Conservation (phyloP, 169 alveolate species). For the Eimeria nieschulzi region DNA sequence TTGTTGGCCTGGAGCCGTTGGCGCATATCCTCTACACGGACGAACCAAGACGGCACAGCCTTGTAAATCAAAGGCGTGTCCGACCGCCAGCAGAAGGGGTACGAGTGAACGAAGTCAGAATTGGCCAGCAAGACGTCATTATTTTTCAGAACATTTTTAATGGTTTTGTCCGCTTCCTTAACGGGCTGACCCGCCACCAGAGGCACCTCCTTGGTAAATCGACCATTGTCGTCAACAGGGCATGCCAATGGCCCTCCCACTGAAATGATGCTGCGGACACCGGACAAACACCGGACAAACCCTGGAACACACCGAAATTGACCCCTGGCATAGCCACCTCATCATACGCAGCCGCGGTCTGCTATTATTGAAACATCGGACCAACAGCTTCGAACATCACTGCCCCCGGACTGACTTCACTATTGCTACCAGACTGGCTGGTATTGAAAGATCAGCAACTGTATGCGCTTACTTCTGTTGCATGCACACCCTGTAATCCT, state of each 20-base stretch:
- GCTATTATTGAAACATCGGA: no score
- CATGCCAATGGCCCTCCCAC: conserved; percentile 68
- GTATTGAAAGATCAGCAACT: no score
- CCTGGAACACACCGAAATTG: background rate
- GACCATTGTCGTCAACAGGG: conserved; percentile 70
- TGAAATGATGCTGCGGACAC: background rate
- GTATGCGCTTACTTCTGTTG: conserved; percentile 1
- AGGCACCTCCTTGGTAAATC: conserved; percentile 73
- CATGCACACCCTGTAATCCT: conserved; percentile 69
- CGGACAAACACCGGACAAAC: background rate
- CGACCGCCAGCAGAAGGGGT: conserved; percentile 99
- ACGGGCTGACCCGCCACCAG: conserved; percentile 90
- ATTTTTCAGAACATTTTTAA: conserved; percentile 88
- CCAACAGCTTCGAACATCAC: no score
- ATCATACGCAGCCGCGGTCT: no score
- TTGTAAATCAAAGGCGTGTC: conserved; percentile 98
- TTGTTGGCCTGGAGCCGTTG: conserved; percentile 91
- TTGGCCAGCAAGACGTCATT: conserved; percentile 87
- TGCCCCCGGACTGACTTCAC: no score
- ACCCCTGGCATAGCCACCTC: no score
- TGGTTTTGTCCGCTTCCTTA: conserved; percentile 96
- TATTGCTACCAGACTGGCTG: no score
- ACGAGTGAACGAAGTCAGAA: conserved; percentile 90
- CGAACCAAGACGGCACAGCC: conserved; percentile 99
- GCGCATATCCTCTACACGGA: conserved; percentile 95